Percentiles rank a stretch among this genome's conserved stretches.
Evolutionary conservation across 768 basidiomycete genomes (phyloP).

Genomic region (Boletus rufocinnamomeus): DNA sequence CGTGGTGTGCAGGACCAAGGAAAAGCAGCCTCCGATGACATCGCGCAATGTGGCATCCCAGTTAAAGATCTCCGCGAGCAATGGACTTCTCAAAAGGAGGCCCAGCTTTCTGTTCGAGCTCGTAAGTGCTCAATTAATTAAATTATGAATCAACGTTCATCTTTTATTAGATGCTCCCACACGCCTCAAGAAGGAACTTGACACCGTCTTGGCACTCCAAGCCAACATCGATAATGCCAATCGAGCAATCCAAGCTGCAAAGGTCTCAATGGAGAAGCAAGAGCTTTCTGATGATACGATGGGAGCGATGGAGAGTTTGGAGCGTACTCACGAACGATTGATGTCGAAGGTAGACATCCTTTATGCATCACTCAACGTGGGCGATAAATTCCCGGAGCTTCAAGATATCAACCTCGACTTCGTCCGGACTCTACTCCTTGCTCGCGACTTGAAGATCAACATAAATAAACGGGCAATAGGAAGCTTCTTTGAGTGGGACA

Average conservation of each 20-base stretch:
- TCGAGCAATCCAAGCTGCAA: not conserved
- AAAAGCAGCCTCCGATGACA: too few species aligned
- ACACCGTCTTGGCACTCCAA: slow-evolving; percentile 21
- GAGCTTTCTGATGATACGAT: not conserved
- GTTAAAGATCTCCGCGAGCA: not conserved
- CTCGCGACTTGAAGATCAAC: not conserved
- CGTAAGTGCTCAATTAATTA: too few species aligned
- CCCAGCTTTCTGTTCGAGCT: not conserved
- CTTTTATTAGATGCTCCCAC: not conserved
- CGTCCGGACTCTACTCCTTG: not conserved
- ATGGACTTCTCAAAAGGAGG: not conserved
- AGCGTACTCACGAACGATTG: not conserved
- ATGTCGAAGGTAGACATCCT: not conserved
- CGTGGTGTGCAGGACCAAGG: too few species aligned
- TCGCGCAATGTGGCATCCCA: too few species aligned
- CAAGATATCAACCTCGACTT: not conserved
- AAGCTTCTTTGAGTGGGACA: too few species aligned
- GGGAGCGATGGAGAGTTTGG: not conserved
- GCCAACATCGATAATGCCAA: slow-evolving; percentile 8
- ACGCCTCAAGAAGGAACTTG: not conserved
- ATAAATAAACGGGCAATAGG: too few species aligned
- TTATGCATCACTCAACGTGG: not conserved
- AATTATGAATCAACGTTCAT: too few species aligned
- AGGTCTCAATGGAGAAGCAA: not conserved
- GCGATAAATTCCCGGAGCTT: too few species aligned